Conservation (phyloP, 495 filamentous ascomycete genomes). For the Xylaria telfairii region DNA sequence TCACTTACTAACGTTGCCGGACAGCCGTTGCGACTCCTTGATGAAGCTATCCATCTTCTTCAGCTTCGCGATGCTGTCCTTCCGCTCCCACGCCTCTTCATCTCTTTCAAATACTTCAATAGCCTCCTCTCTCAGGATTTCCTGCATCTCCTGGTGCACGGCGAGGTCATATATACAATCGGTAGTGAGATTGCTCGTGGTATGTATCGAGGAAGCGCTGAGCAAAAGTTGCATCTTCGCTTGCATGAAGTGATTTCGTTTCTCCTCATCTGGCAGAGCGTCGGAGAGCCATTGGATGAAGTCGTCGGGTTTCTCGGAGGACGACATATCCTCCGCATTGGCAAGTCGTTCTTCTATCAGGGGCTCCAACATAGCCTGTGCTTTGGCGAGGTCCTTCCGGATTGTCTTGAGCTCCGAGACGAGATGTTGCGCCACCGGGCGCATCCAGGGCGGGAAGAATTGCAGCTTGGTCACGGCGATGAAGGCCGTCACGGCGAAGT, state of each 20-base stretch:
- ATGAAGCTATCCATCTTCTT: constrained; percentile 63
- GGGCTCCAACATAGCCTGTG: constrained; percentile 38
- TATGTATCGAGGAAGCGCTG: constrained; percentile 45
- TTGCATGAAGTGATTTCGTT: constrained; percentile 38
- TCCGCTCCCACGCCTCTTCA: constrained; percentile 45
- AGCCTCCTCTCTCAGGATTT: constrained; percentile 56
- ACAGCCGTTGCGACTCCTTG: constrained; percentile 57
- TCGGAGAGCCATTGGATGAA: constrained; percentile 45
- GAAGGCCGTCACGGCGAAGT: constrained; percentile 45
- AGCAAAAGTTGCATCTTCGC: constrained; percentile 42
- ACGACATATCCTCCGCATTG: constrained; percentile 31
- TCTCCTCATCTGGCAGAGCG: constrained; percentile 40
- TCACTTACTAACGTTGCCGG: constrained; percentile 49
- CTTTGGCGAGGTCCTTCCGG: constrained; percentile 35
- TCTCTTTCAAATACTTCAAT: constrained; percentile 40
- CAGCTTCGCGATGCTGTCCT: constrained; percentile 49
- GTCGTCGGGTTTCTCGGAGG: constrained; percentile 41
- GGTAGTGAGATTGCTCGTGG: constrained; percentile 44
- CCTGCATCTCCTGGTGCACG: constrained; percentile 56
- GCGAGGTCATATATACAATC: constrained; percentile 56
- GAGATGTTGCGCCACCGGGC: constrained; percentile 37
- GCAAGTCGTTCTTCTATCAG: constrained; percentile 41
- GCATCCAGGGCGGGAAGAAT: constrained; percentile 47
- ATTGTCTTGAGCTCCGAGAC: constrained; percentile 43
- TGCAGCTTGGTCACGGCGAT: constrained; percentile 46